Conservation (phyloP, 2,329 filamentous ascomycete genomes). For the Ophiostoma populinum region DNA sequence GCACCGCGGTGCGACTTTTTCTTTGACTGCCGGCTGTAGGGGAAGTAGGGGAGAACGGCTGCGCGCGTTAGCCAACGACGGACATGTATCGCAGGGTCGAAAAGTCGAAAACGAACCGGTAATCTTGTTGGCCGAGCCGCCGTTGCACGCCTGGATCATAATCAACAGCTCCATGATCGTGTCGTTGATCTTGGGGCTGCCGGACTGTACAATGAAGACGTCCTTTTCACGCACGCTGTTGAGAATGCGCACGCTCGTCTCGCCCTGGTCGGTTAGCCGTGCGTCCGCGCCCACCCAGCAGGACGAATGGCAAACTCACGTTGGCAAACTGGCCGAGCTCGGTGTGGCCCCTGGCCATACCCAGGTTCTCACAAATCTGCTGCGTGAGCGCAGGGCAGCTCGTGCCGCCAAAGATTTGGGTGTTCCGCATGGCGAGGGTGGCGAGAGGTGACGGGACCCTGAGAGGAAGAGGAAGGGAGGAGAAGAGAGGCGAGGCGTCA, state of each 20-base stretch:
- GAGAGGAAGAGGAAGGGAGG: not conserved
- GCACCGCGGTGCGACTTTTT: constrained; percentile 95
- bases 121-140: constrained; percentile 89
- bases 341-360: constrained; percentile 45
- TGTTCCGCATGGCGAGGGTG: constrained; percentile 25
- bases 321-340: constrained; percentile 56
- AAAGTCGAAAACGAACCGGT: constrained; percentile 42
- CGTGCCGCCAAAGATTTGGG: constrained; percentile 49
- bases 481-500: not conserved
- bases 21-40: constrained; percentile 98
- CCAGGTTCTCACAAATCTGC: constrained; percentile 51
- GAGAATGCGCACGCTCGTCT: constrained; percentile 52
- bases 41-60: constrained; percentile 89
- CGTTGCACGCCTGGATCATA: constrained; percentile 97
- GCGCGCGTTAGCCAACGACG: constrained; percentile 3
- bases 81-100: not conserved
- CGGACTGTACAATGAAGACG: constrained; percentile 97
- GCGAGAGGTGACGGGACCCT: constrained; percentile 1
- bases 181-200: constrained; percentile 91
- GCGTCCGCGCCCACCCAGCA: constrained; percentile 6
- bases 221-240: constrained; percentile 87
- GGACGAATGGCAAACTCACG: constrained; percentile 20
- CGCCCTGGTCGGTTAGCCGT: constrained; percentile 29
- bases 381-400: constrained; percentile 47
- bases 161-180: constrained; percentile 98